These are phyloP conservation scores for Colletotrichum sp. DNA, from an alignment of 2,329 filamentous ascomycete genomes.

Conservation along the genomic window DNA sequence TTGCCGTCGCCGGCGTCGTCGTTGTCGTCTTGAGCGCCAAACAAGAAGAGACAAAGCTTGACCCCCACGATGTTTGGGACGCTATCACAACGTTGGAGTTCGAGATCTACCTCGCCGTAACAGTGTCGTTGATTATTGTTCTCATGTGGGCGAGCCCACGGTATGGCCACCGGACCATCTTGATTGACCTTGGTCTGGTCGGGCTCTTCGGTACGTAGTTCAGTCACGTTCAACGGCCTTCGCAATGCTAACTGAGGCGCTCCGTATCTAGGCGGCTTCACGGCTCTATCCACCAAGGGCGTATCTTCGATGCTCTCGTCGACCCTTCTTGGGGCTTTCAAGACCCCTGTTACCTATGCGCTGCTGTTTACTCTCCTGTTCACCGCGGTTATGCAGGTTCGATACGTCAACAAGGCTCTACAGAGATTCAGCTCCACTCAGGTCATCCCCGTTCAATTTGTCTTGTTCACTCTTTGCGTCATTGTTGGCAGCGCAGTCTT, in stretches of 20 bases:
- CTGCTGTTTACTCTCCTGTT: conserved; percentile 79
- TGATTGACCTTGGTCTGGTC: conserved; percentile 93
- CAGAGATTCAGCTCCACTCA: conserved; percentile 97
- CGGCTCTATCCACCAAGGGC: conserved; percentile 94
- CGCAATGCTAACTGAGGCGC: not conserved
- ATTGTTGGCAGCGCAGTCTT: conserved; percentile 93
- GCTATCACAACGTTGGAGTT: conserved; percentile 90
- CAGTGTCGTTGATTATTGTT: conserved; percentile 71
- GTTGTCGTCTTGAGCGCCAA: conserved; percentile 93
- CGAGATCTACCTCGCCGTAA: conserved; percentile 86
- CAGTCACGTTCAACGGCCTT: not conserved
- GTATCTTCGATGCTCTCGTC: conserved; percentile 94
- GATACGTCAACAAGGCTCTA: conserved; percentile 87
- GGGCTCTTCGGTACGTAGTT: conserved; percentile 79
- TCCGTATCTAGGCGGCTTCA: conserved; percentile 76
- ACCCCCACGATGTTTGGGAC: conserved; percentile 87
- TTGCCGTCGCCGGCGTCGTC: conserved; percentile 87
- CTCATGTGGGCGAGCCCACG: conserved; percentile 84
- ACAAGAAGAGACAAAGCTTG: conserved; percentile 86
- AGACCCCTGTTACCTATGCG: conserved; percentile 89
- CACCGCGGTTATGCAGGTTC: conserved; percentile 95
- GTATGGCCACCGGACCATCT: conserved; percentile 84
- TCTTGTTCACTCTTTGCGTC: conserved; percentile 93
- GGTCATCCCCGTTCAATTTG: conserved; percentile 97
- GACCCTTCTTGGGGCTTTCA: conserved; percentile 85